Conservation (phyloP, 305 asterid species). For the Plantago coronopus region DNA sequence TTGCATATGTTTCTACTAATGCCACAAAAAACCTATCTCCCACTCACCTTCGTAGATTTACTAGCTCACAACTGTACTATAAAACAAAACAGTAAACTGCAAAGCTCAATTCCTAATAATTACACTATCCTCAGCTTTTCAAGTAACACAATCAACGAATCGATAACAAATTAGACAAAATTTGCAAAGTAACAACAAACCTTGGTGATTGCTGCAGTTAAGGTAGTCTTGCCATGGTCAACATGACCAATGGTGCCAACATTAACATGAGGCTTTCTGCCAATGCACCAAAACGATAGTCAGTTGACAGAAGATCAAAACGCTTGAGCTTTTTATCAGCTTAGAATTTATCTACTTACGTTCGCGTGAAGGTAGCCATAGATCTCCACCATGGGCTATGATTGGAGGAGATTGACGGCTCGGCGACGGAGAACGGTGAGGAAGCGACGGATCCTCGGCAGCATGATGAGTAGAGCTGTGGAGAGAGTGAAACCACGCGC, state of each 20-base stretch:
- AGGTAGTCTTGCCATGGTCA: conserved; percentile 97
- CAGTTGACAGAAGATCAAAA: too few species aligned
- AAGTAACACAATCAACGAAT: too few species aligned
- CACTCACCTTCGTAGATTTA: too few species aligned
- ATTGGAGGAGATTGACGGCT: conserved; percentile 37
- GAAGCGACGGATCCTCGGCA: conserved; percentile 59
- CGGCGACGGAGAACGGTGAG: conserved; percentile 41
- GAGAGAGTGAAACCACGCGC: conserved; percentile 48
- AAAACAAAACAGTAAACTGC: too few species aligned
- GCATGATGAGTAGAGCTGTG: conserved; percentile 52
- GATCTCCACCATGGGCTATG: conserved; percentile 91
- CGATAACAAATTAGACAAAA: too few species aligned
- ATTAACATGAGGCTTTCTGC: conserved; percentile 93
- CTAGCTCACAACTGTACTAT: too few species aligned
- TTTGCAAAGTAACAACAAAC: conserved; percentile 24
- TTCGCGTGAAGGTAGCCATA: conserved; percentile 96
- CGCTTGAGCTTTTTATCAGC: too few species aligned
- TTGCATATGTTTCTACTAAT: not conserved
- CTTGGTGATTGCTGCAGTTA: conserved; percentile 96
- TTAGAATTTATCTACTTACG: conserved; percentile 33
- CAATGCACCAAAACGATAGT: conserved; percentile 15
- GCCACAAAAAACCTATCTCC: not conserved
- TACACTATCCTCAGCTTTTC: too few species aligned
- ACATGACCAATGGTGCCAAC: conserved; percentile 99
- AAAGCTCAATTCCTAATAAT: too few species aligned